phyloP scores from a whole-genome alignment of 208 protist species.

The Tetramitus jugosus region DNA sequence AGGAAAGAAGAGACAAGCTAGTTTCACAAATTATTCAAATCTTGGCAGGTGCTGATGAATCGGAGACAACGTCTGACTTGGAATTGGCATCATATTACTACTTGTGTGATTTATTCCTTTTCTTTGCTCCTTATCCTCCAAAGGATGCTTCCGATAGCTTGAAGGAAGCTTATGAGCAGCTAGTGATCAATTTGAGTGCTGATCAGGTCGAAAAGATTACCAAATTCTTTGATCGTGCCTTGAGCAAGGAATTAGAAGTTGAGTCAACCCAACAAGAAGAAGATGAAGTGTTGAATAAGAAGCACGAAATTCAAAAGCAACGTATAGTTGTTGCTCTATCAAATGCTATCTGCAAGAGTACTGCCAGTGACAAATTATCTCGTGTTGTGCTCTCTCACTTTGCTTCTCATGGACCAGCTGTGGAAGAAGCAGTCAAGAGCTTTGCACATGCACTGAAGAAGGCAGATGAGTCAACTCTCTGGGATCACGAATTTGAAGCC shows the following conservation, averaged over 20 bases:
- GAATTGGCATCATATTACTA: too few species aligned
- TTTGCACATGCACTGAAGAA: neutral
- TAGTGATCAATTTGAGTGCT: too few species aligned
- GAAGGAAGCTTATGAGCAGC: too few species aligned
- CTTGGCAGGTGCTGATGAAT: too few species aligned
- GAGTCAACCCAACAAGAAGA: neutral
- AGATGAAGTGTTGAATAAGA: neutral
- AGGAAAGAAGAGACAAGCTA: too few species aligned
- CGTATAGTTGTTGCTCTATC: neutral
- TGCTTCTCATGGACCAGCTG: neutral
- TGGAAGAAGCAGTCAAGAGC: neutral
- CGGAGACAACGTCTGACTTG: too few species aligned
- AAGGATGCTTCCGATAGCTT: too few species aligned
- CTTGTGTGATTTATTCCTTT: too few species aligned
- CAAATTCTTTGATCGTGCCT: neutral
- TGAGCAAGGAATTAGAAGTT: neutral
- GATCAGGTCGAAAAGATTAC: too few species aligned
- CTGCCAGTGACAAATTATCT: neutral
- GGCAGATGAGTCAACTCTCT: neutral
- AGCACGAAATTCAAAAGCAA: neutral
- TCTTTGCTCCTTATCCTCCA: too few species aligned
- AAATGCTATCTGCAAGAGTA: neutral
- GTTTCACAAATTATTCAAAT: too few species aligned
- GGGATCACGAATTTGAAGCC: constrained; percentile 5
- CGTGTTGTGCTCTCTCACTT: neutral